These are phyloP conservation scores for Taphrina populina DNA, from an alignment of 1,139 yeast genomes.

Conservation along the genomic window DNA sequence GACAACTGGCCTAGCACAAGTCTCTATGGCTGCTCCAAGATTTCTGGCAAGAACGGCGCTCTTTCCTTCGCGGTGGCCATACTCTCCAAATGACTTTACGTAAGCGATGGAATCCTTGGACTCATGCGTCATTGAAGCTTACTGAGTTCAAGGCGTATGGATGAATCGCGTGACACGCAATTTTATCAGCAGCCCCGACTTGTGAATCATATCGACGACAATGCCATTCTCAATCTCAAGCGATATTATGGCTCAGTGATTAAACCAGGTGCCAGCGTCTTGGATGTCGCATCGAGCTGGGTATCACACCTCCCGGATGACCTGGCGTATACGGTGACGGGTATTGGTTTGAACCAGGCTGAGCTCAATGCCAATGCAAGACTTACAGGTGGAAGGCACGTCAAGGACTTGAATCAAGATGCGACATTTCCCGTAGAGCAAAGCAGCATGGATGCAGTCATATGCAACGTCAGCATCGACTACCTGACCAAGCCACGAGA, in stretches of 20 bases:
- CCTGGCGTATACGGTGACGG: constrained; percentile 2
- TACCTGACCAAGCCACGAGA: constrained; percentile 26
- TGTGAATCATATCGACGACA: constrained; percentile 32
- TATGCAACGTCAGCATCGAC: constrained; percentile 33
- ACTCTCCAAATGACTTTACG: constrained; percentile 23
- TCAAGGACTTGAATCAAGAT: constrained; percentile 24
- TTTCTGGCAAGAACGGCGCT: constrained; percentile 1
- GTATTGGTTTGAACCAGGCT: constrained; percentile 24
- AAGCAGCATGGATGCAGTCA: constrained; percentile 12
- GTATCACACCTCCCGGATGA: constrained; percentile 28
- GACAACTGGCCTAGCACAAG: no score
- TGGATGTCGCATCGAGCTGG: constrained; percentile 30
- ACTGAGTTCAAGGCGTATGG: constrained; percentile 4
- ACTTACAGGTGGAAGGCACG: constrained; percentile 4
- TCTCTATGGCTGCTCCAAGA: no score
- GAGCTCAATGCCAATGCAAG: constrained; percentile 24
- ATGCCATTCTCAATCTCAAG: constrained; percentile 17
- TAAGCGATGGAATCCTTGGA: background rate
- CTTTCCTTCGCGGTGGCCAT: constrained; percentile 27
- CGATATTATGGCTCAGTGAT: constrained; percentile 12
- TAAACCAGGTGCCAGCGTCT: constrained; percentile 3
- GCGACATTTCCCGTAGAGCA: constrained; percentile 5
- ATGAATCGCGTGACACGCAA: constrained; percentile 20
- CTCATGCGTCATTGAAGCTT: background rate
- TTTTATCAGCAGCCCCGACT: constrained; percentile 25